phyloP scores from a whole-genome alignment of 2,329 filamentous ascomycete genomes.

The Hypoxylon sp. region DNA sequence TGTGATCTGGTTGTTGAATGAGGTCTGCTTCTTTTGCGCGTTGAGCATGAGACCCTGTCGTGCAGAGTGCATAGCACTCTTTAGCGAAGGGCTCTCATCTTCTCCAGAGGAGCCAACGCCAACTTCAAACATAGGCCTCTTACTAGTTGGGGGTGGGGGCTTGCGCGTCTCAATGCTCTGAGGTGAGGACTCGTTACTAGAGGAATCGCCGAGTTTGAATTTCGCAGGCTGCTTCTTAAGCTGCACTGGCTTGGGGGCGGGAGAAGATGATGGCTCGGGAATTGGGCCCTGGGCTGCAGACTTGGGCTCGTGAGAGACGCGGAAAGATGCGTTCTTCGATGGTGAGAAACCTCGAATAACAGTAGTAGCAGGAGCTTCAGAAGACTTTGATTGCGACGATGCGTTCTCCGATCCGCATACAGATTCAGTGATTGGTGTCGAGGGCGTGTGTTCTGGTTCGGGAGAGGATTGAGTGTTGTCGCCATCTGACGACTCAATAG shows the following conservation, averaged over 20 bases:
- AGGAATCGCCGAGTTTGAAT: constrained; percentile 84
- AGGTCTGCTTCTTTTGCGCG: constrained; percentile 80
- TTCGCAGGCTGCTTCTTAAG: constrained; percentile 72
- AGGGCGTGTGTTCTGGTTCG: constrained; percentile 69
- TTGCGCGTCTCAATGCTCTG: constrained; percentile 64
- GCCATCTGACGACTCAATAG: constrained; percentile 61
- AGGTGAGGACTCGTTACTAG: constrained; percentile 82
- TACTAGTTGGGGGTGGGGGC: constrained; percentile 54
- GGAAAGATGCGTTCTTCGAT: constrained; percentile 68
- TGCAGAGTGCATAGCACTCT: constrained; percentile 65
- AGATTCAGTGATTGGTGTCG: constrained; percentile 53
- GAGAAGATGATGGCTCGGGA: constrained; percentile 71
- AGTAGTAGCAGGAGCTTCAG: constrained; percentile 64
- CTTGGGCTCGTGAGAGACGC: constrained; percentile 64
- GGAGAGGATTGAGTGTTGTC: constrained; percentile 62
- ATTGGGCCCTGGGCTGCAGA: constrained; percentile 69
- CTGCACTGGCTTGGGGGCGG: constrained; percentile 76
- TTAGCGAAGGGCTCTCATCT: constrained; percentile 80
- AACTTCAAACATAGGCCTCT: constrained; percentile 66
- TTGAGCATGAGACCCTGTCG: constrained; percentile 60
- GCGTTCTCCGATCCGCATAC: constrained; percentile 46
- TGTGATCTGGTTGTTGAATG: constrained; percentile 83
- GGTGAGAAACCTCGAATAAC: constrained; percentile 91
- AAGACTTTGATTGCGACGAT: constrained; percentile 61
- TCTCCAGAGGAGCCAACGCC: constrained; percentile 75